A percentile compares a stretch with the other conserved stretches of the same genome.
phyloP scores from a whole-genome alignment of 805 yeast genomes.

The Cyberlindnera veronae region DNA sequence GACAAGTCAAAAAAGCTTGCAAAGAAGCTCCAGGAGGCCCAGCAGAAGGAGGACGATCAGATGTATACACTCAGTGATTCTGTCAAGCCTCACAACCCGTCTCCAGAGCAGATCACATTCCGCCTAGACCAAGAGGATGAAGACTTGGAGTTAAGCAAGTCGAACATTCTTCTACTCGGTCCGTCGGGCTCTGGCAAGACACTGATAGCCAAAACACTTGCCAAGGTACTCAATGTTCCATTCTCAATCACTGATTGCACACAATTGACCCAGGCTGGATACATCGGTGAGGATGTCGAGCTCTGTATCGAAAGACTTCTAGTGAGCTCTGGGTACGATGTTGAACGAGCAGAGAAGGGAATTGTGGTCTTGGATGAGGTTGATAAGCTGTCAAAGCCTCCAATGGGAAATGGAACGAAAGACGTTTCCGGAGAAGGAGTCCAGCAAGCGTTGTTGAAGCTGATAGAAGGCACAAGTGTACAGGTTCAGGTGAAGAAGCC shows the following conservation, averaged over 20 bases:
- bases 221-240: slow-evolving; percentile 50
- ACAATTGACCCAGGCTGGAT: slow-evolving; percentile 60
- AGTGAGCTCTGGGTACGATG: slow-evolving; percentile 48
- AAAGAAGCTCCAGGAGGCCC: slow-evolving; percentile 26
- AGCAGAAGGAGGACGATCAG: slow-evolving; percentile 29
- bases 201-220: slow-evolving; percentile 50
- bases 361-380: slow-evolving; percentile 58
- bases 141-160: slow-evolving; percentile 48
- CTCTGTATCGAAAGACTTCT: slow-evolving; percentile 50
- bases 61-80: slow-evolving; percentile 21
- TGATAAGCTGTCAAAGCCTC: slow-evolving; percentile 52
- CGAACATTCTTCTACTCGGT: slow-evolving; percentile 53
- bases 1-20: slow-evolving; percentile 36
- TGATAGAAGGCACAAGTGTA: slow-evolving; percentile 54
- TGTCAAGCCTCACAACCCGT: slow-evolving; percentile 23
- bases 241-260: slow-evolving; percentile 61
- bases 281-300: slow-evolving; percentile 63
- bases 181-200: slow-evolving; percentile 67
- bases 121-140: slow-evolving; percentile 31
- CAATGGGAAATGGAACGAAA: slow-evolving; percentile 44
- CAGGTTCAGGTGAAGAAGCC: slow-evolving; percentile 45
- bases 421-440: slow-evolving; percentile 67
- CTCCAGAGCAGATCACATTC: slow-evolving; percentile 32
- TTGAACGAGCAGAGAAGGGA: slow-evolving; percentile 51
- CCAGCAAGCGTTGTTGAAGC: slow-evolving; percentile 54